Evolutionary conservation across 2,329 filamentous ascomycete species (phyloP).

Genomic region (Colletotrichum orbiculare): DNA sequence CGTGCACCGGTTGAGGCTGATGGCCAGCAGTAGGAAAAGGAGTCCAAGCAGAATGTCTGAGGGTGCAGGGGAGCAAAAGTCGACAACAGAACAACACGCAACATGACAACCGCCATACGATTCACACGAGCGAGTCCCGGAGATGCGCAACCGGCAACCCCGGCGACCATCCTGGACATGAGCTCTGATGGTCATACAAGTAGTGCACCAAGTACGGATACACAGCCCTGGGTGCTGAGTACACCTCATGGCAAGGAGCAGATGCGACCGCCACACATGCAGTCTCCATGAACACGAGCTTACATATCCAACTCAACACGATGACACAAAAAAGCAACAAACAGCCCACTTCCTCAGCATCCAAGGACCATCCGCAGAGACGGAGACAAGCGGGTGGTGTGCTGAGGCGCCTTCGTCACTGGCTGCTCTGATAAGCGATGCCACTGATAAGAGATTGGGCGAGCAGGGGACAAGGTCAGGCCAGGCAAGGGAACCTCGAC

Average conservation of each 20-base stretch:
- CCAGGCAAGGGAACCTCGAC: constrained; percentile 17
- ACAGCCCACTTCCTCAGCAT: constrained; percentile 5
- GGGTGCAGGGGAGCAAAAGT: background rate
- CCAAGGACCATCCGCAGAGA: constrained; percentile 9
- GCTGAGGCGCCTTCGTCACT: constrained; percentile 14
- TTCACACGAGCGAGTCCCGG: background rate
- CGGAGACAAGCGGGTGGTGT: constrained; percentile 17
- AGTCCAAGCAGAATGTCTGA: background rate
- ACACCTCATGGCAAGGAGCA: too few relatives aligned
- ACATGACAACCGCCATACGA: too few relatives aligned
- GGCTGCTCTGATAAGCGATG: constrained; percentile 13
- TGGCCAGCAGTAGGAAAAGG: constrained; percentile 8
- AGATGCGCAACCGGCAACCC: constrained; percentile 18
- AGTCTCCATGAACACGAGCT: background rate
- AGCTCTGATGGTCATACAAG: too few relatives aligned
- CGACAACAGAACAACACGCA: background rate
- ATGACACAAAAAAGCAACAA: background rate
- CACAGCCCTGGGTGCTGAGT: too few relatives aligned
- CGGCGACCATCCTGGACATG: background rate
- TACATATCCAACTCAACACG: too few relatives aligned
- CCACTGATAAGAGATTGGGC: constrained; percentile 26
- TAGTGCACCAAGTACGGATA: too few relatives aligned
- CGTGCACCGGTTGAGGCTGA: background rate
- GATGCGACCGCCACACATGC: background rate
- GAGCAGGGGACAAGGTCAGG: constrained; percentile 11